These are phyloP conservation scores for Candida ficus DNA, from an alignment of 805 yeast species.

Conservation along the genomic window DNA sequence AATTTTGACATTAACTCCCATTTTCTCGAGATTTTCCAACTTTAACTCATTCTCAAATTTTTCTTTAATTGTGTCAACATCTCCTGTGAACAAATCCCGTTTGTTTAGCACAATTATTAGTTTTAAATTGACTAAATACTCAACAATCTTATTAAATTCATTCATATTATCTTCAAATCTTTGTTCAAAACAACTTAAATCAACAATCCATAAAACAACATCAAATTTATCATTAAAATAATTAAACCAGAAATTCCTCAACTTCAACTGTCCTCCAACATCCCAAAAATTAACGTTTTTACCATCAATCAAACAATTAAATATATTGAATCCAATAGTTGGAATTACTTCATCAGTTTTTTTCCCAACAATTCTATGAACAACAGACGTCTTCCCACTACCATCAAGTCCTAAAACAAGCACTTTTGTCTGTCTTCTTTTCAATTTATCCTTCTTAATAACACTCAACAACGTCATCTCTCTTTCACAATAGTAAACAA, in stretches of 20 bases:
- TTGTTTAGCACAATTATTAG: constrained; percentile 73
- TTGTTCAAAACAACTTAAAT: constrained; percentile 46
- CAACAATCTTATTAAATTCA: constrained; percentile 59
- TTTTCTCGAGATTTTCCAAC: constrained; percentile 6
- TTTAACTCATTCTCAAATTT: constrained; percentile 5
- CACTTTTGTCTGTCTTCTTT: constrained; percentile 72
- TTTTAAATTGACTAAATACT: constrained; percentile 54
- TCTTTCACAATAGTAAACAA: background rate
- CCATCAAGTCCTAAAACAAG: constrained; percentile 83
- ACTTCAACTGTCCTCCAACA: constrained; percentile 82
- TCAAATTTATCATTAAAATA: constrained; percentile 73
- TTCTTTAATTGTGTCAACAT: constrained; percentile 13
- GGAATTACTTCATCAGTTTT: constrained; percentile 63
- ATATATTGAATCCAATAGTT: constrained; percentile 85
- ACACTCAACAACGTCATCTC: constrained; percentile 80
- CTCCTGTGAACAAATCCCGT: constrained; percentile 47
- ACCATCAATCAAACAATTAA: constrained; percentile 42
- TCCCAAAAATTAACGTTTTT: constrained; percentile 65
- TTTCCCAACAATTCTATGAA: constrained; percentile 47
- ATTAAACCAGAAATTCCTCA: constrained; percentile 90
- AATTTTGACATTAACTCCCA: background rate
- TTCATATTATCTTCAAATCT: constrained; percentile 58
- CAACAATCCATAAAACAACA: constrained; percentile 82
- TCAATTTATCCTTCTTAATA: constrained; percentile 74
- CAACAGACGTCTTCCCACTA: constrained; percentile 86